Base-by-base conservation (phyloP, 257 asterid genomes). In the Apocynum venetum region DNA sequence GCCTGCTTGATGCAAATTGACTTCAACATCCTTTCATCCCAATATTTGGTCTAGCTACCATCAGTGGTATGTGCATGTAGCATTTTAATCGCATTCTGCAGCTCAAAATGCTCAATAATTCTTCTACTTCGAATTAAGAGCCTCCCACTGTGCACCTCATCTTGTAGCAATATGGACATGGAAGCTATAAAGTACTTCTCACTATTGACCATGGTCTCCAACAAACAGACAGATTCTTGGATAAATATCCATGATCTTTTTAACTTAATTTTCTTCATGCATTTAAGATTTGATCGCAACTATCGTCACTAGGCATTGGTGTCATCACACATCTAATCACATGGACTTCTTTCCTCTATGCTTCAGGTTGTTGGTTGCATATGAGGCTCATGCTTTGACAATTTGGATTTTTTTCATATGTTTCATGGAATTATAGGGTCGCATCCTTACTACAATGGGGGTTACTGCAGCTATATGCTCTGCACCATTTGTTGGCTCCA, bases 401-500 rank as follows among this genome's bases (percentile, higher is more conserved):
- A 44, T 61, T 17, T 19, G 35, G 61, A n/a, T 38, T 13, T 14
- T 51, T 8, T 66, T 40, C 9, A 47, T 40, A 5, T 38, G 25
- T 48, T 80, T 4, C 55, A 35, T 70, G 55, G n/a, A 51, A 67
- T 78, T 55, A 68, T 88, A 95, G 97, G 98, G 99, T 65, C 96
- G 93, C 71, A 86, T 95, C 77, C 99, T 95, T 71, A 93, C 97
- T 40, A 36, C 82, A 70, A 94, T 91, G 74, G 99, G 99, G 83
- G 94, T 95, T 74, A 90, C 99, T 59, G 73, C 75, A 76, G 99
- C 97, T 64, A 88, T 93, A 79, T 90, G 97, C 81, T 80, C 95
- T 69, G 81, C 97, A 51, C 99, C 99, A 35, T 82, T 88, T 77
- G 91, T 96, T 84, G 94, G 87, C 78, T 88, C 92, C 82, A 36